Percentiles rank a stretch among this genome's conserved stretches.
Conservation (phyloP, 225 moss, liverwort and hornwort species). For the Takakia lepidozioides region DNA sequence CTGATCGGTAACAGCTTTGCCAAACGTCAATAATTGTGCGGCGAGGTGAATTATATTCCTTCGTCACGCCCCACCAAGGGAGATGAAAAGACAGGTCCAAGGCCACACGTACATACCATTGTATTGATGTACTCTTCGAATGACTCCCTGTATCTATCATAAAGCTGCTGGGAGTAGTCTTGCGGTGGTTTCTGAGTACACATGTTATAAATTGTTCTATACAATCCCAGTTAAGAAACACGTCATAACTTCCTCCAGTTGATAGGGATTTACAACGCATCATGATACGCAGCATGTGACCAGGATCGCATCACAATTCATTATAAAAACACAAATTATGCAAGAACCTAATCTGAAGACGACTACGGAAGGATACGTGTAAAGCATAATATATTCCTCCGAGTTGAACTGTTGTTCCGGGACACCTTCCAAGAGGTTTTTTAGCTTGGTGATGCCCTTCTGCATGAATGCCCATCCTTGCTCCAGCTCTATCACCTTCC, state of each 20-base stretch:
- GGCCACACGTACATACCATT: conserved; percentile 39
- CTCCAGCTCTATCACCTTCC: conserved; percentile 98
- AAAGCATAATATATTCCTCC: conserved; percentile 94
- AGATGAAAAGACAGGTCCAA: too few species aligned
- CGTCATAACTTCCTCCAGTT: too few species aligned
- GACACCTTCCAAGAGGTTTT: conserved; percentile 84
- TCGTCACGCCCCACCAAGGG: too few species aligned
- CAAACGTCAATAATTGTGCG: too few species aligned
- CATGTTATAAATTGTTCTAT: conserved; percentile 96
- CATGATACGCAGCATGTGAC: neutral
- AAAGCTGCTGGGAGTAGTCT: conserved; percentile 94
- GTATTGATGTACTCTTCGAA: conserved; percentile 94
- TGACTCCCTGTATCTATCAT: conserved; percentile 94
- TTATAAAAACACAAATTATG: neutral
- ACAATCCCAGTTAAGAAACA: conserved; percentile 41
- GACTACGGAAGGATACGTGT: conserved; percentile 89
- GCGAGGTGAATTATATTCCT: too few species aligned
- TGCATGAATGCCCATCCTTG: conserved; percentile 94
- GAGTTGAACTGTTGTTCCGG: conserved; percentile 92
- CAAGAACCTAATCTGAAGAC: conserved; percentile 11
- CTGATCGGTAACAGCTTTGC: too few species aligned
- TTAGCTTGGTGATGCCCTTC: conserved; percentile 98
- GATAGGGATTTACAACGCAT: neutral
- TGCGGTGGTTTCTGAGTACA: conserved; percentile 95
- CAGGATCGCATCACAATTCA: neutral